These are phyloP conservation scores for Lotus japonicus DNA, from an alignment of 306 rosid species.

Conservation along the genomic window DNA sequence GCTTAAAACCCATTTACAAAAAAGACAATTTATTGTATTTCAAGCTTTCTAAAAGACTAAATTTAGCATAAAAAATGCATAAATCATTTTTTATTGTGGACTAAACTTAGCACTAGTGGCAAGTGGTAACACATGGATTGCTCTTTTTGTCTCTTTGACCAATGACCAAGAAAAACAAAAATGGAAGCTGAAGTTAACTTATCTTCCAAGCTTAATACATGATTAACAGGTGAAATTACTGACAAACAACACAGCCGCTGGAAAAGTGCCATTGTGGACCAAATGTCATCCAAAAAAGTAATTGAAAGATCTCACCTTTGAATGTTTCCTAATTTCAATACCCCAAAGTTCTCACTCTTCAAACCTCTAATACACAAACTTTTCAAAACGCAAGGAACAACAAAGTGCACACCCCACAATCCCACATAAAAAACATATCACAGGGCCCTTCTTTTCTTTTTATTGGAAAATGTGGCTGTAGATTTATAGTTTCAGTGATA, in stretches of 20 bases:
- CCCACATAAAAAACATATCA: conserved; percentile 15
- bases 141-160: conserved; percentile 40
- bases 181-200: background rate
- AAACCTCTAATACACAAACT: conserved; percentile 55
- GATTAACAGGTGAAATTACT: conserved; percentile 23
- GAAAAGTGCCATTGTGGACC: conserved; percentile 33
- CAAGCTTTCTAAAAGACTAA: too few species aligned
- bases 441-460: conserved; percentile 35
- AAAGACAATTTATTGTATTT: too few species aligned
- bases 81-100: too few species aligned
- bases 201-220: conserved; percentile 29
- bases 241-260: background rate
- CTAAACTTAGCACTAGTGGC: too few species aligned
- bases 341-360: conserved; percentile 46
- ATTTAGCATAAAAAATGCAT: too few species aligned
- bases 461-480: conserved; percentile 37
- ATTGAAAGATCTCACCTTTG: conserved; percentile 48
- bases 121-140: too few species aligned
- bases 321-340: conserved; percentile 75
- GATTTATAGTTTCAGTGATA: conserved; percentile 32
- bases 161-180: background rate
- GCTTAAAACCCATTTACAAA: too few species aligned
- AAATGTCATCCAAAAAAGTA: conserved; percentile 34
- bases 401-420: conserved; percentile 36
- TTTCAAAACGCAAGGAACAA: conserved; percentile 61